Conservation (phyloP, 768 basidiomycete genomes). For the Hypsizygus marmoreus region DNA sequence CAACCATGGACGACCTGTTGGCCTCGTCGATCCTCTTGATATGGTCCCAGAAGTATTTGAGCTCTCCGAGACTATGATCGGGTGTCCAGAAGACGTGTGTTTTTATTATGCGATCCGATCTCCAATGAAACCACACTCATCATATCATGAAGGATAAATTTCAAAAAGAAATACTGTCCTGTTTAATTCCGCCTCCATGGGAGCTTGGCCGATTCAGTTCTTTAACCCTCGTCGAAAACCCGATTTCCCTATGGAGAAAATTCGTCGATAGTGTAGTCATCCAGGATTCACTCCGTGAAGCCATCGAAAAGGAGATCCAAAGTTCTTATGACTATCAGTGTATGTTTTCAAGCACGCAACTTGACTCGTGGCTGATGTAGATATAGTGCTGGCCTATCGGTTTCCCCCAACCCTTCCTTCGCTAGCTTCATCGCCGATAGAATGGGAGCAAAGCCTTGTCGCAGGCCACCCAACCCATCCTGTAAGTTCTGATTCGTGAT, state of each 20-base stretch:
- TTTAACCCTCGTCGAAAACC: slow-evolving; percentile 31
- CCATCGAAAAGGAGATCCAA: slow-evolving; percentile 41
- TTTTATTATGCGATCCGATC: background rate
- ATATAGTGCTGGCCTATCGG: slow-evolving; percentile 42
- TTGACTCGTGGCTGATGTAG: background rate
- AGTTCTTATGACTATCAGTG: slow-evolving; percentile 49
- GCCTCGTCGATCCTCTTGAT: slow-evolving; percentile 58
- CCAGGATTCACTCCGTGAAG: slow-evolving; percentile 29
- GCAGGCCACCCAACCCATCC: slow-evolving; percentile 64
- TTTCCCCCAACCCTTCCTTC: slow-evolving; percentile 44
- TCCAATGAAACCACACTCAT: background rate
- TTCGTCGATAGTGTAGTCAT: slow-evolving; percentile 40
- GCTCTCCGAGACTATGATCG: slow-evolving; percentile 18
- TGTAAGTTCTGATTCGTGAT: slow-evolving; percentile 37
- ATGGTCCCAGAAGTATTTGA: slow-evolving; percentile 50
- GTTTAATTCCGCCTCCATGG: slow-evolving; percentile 38
- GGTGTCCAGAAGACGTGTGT: slow-evolving; percentile 12
- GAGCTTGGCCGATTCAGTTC: slow-evolving; percentile 31
- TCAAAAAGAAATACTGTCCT: slow-evolving; percentile 30
- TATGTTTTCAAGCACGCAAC: slow-evolving; percentile 20
- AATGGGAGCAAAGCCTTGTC: slow-evolving; percentile 62
- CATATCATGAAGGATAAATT: slow-evolving; percentile 23
- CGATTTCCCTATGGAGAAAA: slow-evolving; percentile 42
- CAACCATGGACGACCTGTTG: slow-evolving; percentile 42
- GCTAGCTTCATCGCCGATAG: slow-evolving; percentile 41